Evolutionary conservation across 257 asterid genomes (phyloP).

Genomic region (Ilex aquifolium): DNA sequence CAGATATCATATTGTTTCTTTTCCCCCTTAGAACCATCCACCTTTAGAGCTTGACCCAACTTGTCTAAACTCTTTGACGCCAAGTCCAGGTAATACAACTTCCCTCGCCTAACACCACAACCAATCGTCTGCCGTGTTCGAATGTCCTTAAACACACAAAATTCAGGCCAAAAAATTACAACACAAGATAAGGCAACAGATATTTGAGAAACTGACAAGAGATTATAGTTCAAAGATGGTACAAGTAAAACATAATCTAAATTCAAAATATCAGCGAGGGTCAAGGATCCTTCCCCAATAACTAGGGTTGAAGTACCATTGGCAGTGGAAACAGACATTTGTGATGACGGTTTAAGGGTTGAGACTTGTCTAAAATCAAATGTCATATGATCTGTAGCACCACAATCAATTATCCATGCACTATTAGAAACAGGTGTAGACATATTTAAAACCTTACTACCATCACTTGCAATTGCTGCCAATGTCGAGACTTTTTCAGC

Average conservation of each 20-base stretch:
- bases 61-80: not conserved
- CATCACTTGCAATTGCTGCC: not conserved
- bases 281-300: not conserved
- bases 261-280: not conserved
- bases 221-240: not conserved
- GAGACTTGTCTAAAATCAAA: constrained; percentile 3
- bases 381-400: constrained; percentile 2
- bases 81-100: constrained; percentile 1
- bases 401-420: not conserved
- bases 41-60: not conserved
- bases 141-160: not conserved
- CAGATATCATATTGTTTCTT: not conserved
- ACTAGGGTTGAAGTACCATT: not conserved
- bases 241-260: not conserved
- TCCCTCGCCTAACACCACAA: not conserved
- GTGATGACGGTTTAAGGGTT: not conserved
- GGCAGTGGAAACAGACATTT: not conserved
- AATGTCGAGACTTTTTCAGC: not conserved
- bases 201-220: not conserved
- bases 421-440: not conserved
- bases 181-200: not conserved
- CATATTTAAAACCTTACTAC: constrained; percentile 7
- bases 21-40: not conserved
- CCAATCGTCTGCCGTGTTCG: too few relatives aligned
- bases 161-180: constrained; percentile 13